phyloP scores from a whole-genome alignment of 2,329 filamentous ascomycete genomes.

The Talaromyces sp. region DNA sequence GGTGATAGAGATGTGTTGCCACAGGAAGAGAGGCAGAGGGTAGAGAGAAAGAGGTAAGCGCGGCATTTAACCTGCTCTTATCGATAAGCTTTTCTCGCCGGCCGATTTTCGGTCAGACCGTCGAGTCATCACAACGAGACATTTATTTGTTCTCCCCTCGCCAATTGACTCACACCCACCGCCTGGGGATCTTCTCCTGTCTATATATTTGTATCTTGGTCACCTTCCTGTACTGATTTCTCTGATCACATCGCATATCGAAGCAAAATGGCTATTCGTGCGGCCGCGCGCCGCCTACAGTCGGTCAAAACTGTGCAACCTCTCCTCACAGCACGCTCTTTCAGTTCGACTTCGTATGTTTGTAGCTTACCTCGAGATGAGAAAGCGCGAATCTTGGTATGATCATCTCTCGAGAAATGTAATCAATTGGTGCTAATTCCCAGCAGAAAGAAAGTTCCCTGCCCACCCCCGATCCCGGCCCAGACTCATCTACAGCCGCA shows the following conservation, averaged over 20 bases:
- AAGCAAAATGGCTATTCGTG: constrained; percentile 30
- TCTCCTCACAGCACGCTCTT: constrained; percentile 27
- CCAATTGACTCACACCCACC: constrained; percentile 13
- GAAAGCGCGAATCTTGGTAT: constrained; percentile 20
- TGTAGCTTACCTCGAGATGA: constrained; percentile 30
- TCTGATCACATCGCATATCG: not conserved
- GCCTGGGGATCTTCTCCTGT: not conserved
- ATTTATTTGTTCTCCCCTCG: constrained; percentile 10
- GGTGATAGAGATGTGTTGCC: not conserved
- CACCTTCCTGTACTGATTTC: too few species aligned
- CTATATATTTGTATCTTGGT: not conserved
- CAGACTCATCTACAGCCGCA: constrained; percentile 70
- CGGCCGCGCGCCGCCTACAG: constrained; percentile 36
- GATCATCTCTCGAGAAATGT: not conserved
- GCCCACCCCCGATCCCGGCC: constrained; percentile 68
- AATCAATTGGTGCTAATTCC: not conserved
- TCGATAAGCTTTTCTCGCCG: constrained; percentile 16
- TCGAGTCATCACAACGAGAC: constrained; percentile 9
- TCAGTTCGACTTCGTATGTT: constrained; percentile 27
- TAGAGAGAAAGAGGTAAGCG: not conserved
- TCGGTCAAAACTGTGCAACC: constrained; percentile 27
- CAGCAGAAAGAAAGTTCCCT: constrained; percentile 49
- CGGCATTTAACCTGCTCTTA: constrained; percentile 2
- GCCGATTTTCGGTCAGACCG: constrained; percentile 14
- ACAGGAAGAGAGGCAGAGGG: not conserved